Conservation (phyloP, 805 yeast species). For the Saccharomycopsis sp. region DNA sequence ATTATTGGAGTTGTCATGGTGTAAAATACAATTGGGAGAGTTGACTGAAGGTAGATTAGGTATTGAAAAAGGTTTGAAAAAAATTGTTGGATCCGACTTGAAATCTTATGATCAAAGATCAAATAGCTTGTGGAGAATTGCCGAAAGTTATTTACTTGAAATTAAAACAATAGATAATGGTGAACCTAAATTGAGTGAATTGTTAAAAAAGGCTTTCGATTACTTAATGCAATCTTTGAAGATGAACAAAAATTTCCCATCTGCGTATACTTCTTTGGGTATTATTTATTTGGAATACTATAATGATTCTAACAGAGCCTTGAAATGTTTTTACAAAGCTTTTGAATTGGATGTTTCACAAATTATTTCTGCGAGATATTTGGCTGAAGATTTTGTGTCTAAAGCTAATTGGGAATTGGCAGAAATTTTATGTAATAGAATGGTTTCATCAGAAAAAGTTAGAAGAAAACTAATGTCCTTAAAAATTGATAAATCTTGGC, state of each 20-base stretch:
- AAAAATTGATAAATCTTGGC: slow-evolving; percentile 52
- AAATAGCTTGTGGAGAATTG: slow-evolving; percentile 58
- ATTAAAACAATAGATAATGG: slow-evolving; percentile 19
- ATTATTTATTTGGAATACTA: slow-evolving; percentile 49
- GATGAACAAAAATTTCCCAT: slow-evolving; percentile 53
- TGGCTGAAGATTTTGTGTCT: slow-evolving; percentile 60
- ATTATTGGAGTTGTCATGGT: slow-evolving; percentile 68
- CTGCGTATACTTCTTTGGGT: slow-evolving; percentile 79
- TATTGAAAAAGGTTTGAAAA: slow-evolving; percentile 33
- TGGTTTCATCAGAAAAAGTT: slow-evolving; percentile 54
- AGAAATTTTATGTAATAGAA: slow-evolving; percentile 56
- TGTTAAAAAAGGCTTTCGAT: slow-evolving; percentile 42
- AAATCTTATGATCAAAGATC: slow-evolving; percentile 50
- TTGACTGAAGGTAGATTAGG: slow-evolving; percentile 41
- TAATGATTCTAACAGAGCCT: slow-evolving; percentile 56
- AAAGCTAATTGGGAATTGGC: slow-evolving; percentile 78
- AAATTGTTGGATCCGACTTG: slow-evolving; percentile 40
- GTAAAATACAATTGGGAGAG: slow-evolving; percentile 46
- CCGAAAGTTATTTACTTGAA: slow-evolving; percentile 44
- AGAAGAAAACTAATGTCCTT: slow-evolving; percentile 34
- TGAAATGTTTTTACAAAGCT: slow-evolving; percentile 81
- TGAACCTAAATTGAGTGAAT: slow-evolving; percentile 20
- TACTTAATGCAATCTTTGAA: slow-evolving; percentile 53
- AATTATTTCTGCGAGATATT: slow-evolving; percentile 57
- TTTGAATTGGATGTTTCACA: slow-evolving; percentile 79